Base-by-base conservation (phyloP, 2,329 filamentous ascomycete species). In the Bisporella sp. region DNA sequence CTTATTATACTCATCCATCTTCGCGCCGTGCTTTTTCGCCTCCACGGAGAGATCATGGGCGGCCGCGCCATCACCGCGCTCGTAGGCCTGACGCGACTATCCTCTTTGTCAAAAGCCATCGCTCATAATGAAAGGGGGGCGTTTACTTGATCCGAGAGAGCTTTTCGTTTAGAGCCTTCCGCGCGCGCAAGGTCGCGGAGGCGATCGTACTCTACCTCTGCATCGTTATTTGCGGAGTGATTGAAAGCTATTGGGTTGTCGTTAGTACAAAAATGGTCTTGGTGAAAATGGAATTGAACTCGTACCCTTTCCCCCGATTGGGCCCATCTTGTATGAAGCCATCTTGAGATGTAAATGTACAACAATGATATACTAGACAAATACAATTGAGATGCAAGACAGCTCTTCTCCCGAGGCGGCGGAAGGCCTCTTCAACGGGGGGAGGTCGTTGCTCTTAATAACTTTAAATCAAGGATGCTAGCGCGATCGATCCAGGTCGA, bases 201-300 rank as follows among this genome's bases (percentile, higher is more conserved):
- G 48, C 89, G 87, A 67, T 97, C 91, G 70, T 97, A 97, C 72
- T 97, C 91, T 59, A 77, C 81, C 73, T 97, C 91, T 49, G 81
- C 75, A 52, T 84, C 77, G 59, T 73, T 73, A 64, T 79, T 81
- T 59, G 83, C 75, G 52, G 76, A 77, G 67, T 89, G 84, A 69
- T 84, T 88, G 73, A 92, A 89, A 69, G 85, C 88, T 91, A 28
- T 7, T 21, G 21, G 21, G 21, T 21, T 21, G 21, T 42, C 8
- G 9, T n/a, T 11, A 11, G 9, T 39, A 29, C 9, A 21, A 21
- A 42, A 21, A 29, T 42, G 12, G 42, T 28, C 21, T 9, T 21
- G 28, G n/a, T 5, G 31, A n/a, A 32, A 2, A 5, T 29, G 31
- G 45, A 8, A 31, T 28, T 5, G 31, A 4, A 33, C 12, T n/a